A percentile compares a stretch with the other conserved stretches of the same genome.
These are phyloP conservation scores for Galerina sulciceps DNA, from an alignment of 768 basidiomycete genomes.

Conservation along the genomic window DNA sequence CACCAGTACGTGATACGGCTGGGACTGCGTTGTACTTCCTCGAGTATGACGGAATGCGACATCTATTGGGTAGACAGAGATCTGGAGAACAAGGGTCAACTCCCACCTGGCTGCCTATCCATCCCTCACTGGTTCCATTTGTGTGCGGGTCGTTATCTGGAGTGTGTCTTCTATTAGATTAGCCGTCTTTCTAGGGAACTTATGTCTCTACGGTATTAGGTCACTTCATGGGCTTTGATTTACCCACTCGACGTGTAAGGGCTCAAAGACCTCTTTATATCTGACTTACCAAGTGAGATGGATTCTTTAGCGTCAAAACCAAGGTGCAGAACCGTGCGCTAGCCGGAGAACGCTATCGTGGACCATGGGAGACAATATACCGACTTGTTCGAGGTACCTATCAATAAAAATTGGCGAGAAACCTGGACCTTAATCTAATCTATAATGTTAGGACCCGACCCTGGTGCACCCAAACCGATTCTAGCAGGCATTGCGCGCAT, in stretches of 20 bases:
- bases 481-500: conserved; percentile 79
- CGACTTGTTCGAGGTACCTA: conserved; percentile 79
- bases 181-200: conserved; percentile 36
- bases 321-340: conserved; percentile 94
- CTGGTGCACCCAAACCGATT: conserved; percentile 74
- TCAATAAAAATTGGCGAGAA: not conserved
- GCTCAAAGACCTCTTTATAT: conserved; percentile 1
- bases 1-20: conserved; percentile 80
- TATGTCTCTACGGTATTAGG: conserved; percentile 35
- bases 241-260: conserved; percentile 93
- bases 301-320: conserved; percentile 75
- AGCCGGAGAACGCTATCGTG: conserved; percentile 75
- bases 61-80: conserved; percentile 78
- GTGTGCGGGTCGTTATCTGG: conserved; percentile 90
- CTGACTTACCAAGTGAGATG: conserved; percentile 4
- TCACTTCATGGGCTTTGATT: conserved; percentile 86
- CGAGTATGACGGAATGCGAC: conserved; percentile 91
- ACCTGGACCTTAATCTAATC: conserved; percentile 1
- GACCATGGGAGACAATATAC: conserved; percentile 72
- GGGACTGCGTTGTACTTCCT: conserved; percentile 93
- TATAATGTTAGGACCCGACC: conserved; percentile 68
- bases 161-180: conserved; percentile 46
- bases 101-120: conserved; percentile 88
- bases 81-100: conserved; percentile 81
- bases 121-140: conserved; percentile 81